Evolutionary conservation across 2,329 filamentous ascomycete genomes (phyloP).

Genomic region (Tolypocladium pustulatum): DNA sequence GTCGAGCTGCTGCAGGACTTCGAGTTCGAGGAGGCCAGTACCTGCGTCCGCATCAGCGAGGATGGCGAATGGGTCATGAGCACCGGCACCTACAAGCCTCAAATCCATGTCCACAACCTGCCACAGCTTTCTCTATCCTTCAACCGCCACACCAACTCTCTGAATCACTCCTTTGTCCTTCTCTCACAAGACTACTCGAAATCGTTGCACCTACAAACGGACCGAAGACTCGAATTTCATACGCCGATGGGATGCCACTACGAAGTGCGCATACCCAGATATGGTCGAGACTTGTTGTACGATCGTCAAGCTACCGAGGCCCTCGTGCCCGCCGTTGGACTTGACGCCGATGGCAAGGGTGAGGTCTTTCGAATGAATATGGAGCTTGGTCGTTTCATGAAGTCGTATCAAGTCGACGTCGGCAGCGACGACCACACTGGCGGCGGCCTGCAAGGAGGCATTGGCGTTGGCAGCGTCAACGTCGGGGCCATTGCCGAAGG

Average conservation of each 20-base stretch:
- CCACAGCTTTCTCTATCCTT: conserved; percentile 91
- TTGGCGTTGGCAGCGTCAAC: conserved; percentile 79
- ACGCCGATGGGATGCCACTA: conserved; percentile 83
- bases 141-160: conserved; percentile 78
- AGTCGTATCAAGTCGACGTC: conserved; percentile 83
- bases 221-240: conserved; percentile 87
- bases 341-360: conserved; percentile 75
- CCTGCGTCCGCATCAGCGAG: conserved; percentile 80
- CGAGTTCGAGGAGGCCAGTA: conserved; percentile 91
- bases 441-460: conserved; percentile 74
- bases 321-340: conserved; percentile 75
- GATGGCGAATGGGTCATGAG: conserved; percentile 98
- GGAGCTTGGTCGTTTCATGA: conserved; percentile 88
- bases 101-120: conserved; percentile 88
- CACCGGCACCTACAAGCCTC: conserved; percentile 61
- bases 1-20: conserved; percentile 96
- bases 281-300: conserved; percentile 83
- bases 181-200: conserved; percentile 90
- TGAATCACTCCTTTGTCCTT: conserved; percentile 85
- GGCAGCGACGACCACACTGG: conserved; percentile 73
- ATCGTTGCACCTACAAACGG: conserved; percentile 84
- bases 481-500: conserved; percentile 77
- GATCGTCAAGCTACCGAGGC: conserved; percentile 75
- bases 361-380: conserved; percentile 91
- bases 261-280: conserved; percentile 78